Base-by-base conservation (phyloP, 371 early-diverging fungal species). In the Vairimorpha apis region DNA sequence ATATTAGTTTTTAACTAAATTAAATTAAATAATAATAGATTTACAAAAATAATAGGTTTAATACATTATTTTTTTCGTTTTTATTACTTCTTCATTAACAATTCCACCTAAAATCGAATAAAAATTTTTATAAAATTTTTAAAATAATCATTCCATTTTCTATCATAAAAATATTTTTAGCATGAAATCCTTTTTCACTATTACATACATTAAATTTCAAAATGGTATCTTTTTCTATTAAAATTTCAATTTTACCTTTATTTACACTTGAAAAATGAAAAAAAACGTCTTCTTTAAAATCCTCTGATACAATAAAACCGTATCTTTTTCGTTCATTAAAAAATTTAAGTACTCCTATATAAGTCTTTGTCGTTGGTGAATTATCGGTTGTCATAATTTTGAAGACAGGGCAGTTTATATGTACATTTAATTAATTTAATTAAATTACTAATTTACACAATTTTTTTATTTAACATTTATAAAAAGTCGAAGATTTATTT, bases 331-430 rank as follows among this genome's bases (percentile, higher is more conserved):
- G 23, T 14, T 71, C 43, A 37, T 33, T 47, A 43, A 62, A 71
- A 45, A 71, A 71, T 65, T 71, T 71, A 33, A 71, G 27, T n/a
- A 5, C 33, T 55, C 72, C 72, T n/a, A n/a, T n/a, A n/a, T n/a
- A n/a, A n/a, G n/a, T n/a, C n/a, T n/a, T n/a, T n/a, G n/a, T n/a
- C n/a, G n/a, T n/a, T n/a, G n/a, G n/a, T n/a, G n/a, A n/a, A n/a
- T n/a, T n/a, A n/a, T n/a, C n/a, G n/a, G n/a, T n/a, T n/a, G n/a
- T n/a, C n/a, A n/a, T n/a, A n/a, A n/a, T n/a, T n/a, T n/a, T n/a
- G n/a, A n/a, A n/a, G n/a, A n/a, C n/a, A n/a, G n/a, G n/a, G n/a
- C n/a, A n/a, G n/a, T n/a, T n/a, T n/a, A n/a, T n/a, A n/a, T n/a
- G n/a, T n/a, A n/a, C n/a, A n/a, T n/a, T n/a, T n/a, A n/a, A n/a